A percentile compares a stretch with the other conserved stretches of the same genome.
These are phyloP conservation scores for Chaetomium cochliodes DNA, from an alignment of 495 filamentous ascomycete species.

Conservation along the genomic window DNA sequence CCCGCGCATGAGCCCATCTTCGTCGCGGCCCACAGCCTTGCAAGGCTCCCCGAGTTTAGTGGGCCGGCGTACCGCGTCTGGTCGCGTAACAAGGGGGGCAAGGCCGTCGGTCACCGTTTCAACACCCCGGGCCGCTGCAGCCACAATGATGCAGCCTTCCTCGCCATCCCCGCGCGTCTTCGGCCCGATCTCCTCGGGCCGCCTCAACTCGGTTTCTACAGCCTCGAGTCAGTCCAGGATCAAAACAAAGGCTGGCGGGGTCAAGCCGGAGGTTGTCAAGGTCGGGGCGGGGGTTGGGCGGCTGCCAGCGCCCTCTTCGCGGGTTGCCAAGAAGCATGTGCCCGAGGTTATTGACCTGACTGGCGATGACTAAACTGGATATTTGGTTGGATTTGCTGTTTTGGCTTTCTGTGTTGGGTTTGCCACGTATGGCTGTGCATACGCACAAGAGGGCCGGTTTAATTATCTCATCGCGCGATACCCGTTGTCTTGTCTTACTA, in stretches of 20 bases:
- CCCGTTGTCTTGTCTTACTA: not conserved
- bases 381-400: not conserved
- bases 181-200: conserved; percentile 6
- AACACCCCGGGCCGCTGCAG: not conserved
- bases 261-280: conserved; percentile 11
- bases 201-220: not conserved
- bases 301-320: not conserved
- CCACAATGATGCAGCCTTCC: not conserved
- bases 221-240: not conserved
- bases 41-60: not conserved
- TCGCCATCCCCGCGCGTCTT: conserved; percentile 2
- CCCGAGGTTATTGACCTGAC: conserved; percentile 27
- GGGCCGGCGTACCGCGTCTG: not conserved
- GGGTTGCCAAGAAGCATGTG: conserved; percentile 8
- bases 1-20: not conserved
- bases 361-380: conserved; percentile 6
- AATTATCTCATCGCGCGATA: not conserved
- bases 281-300: too few relatives aligned
- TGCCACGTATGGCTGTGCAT: not conserved
- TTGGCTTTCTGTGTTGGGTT: not conserved
- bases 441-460: not conserved
- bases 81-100: not conserved
- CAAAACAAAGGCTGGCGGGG: not conserved
- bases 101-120: not conserved
- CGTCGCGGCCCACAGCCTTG: not conserved